Conservation (phyloP, 306 rosid species). For the Citrullus mucosospermus region DNA sequence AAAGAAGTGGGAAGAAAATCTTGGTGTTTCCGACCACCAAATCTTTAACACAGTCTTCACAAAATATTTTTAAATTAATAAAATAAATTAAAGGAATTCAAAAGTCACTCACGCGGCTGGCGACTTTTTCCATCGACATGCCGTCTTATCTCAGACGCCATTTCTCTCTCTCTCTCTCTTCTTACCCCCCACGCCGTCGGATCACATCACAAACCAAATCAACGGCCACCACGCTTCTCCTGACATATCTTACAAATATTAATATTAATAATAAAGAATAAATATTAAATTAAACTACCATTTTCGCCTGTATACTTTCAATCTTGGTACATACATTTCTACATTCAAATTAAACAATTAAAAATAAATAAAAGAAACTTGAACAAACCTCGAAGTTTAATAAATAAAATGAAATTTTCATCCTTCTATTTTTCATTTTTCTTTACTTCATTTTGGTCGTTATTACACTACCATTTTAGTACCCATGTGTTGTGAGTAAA, state of each 20-base stretch:
- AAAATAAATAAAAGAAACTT: too few relatives aligned
- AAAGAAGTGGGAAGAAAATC: slow-evolving; percentile 28
- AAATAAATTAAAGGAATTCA: neutral
- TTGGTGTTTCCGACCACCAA: slow-evolving; percentile 41
- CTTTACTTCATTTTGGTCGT: too few relatives aligned
- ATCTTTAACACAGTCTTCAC: slow-evolving; percentile 32
- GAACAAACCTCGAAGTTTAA: too few relatives aligned
- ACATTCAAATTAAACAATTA: too few relatives aligned
- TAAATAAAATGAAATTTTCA: too few relatives aligned
- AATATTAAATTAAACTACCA: too few relatives aligned
- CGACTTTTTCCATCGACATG: neutral
- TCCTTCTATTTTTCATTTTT: too few relatives aligned
- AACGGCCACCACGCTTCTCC: neutral
- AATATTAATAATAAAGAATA: too few relatives aligned
- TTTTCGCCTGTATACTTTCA: too few relatives aligned
- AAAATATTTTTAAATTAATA: neutral
- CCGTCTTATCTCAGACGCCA: slow-evolving; percentile 11
- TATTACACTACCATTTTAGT: too few relatives aligned
- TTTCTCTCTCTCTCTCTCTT: neutral
- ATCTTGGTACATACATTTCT: too few relatives aligned
- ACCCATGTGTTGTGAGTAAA: too few relatives aligned
- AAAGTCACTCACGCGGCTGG: slow-evolving; percentile 8
- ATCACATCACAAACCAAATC: neutral
- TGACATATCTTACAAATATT: neutral
- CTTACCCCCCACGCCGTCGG: neutral